Conservation (phyloP, 176 grass and related monocot species). For the Aegilops longissima region DNA sequence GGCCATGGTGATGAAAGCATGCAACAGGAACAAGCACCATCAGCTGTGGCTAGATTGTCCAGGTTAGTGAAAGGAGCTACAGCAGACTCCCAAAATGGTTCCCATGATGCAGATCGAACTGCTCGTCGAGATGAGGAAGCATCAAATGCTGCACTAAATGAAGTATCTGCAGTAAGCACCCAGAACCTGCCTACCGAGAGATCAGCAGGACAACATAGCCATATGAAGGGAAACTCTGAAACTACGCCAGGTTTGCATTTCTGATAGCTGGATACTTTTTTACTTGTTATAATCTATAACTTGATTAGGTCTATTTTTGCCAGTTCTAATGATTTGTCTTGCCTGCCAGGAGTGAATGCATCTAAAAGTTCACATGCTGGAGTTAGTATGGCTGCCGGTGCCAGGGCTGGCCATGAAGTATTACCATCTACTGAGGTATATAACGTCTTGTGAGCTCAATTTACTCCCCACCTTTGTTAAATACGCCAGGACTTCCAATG, state of each 20-base stretch:
- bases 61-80: slow-evolving; percentile 50
- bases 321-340: slow-evolving; percentile 31
- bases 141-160: slow-evolving; percentile 47
- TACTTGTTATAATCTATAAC: neutral
- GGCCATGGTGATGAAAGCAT: slow-evolving; percentile 47
- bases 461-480: neutral
- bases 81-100: slow-evolving; percentile 56
- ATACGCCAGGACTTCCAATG: neutral
- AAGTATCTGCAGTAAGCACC: slow-evolving; percentile 34
- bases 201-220: slow-evolving; percentile 43
- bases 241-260: slow-evolving; percentile 40
- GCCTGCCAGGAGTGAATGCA: slow-evolving; percentile 41
- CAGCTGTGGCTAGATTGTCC: slow-evolving; percentile 30
- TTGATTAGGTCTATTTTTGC: slow-evolving; percentile 12
- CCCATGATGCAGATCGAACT: slow-evolving; percentile 47
- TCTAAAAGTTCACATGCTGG: slow-evolving; percentile 45
- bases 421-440: slow-evolving; percentile 62
- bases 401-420: slow-evolving; percentile 46
- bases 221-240: slow-evolving; percentile 38
- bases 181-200: slow-evolving; percentile 43
- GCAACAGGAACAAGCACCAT: slow-evolving; percentile 38
- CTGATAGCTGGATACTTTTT: slow-evolving; percentile 7
- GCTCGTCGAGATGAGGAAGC: slow-evolving; percentile 40
- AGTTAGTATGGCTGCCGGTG: slow-evolving; percentile 40
- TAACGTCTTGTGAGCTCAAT: neutral